Base-by-base conservation (phyloP, 1,284 basidiomycete genomes). In the Pseudozyma pruni region DNA sequence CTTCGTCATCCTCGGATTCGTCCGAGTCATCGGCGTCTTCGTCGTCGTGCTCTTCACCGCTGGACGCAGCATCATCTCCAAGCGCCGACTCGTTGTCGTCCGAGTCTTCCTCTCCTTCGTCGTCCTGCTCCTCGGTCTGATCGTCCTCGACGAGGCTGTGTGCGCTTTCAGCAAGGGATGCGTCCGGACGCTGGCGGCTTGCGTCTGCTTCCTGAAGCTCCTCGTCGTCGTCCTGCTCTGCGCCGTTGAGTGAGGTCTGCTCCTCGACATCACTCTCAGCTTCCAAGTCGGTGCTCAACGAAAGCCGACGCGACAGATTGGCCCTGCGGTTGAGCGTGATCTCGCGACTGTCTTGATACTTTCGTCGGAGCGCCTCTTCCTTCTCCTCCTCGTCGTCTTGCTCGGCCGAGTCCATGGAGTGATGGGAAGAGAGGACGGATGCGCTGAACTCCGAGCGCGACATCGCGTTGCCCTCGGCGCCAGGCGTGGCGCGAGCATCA, bases 271-370 rank as follows among this genome's bases (percentile, higher is more conserved):
- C 48, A 19, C 48, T 47, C 16, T 47, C 50, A 3, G 40, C 31
- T 19, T 60, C 58, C 23, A 51, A 60, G 16, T 60, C 58, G 27
- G 44, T 60, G 29, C 58, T 53, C 11, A 60, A 37, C 23, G 50
- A 60, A 5, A 60, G 40, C 20, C 58, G 38, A 8, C 58, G 50
- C 2, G n/a, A 6, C 34, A 44, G 16, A 10, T 25, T 47, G 16
- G 14, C n/a, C 8, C 58, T 54, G 9, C 46, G 41, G 9, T 48
- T 46, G 4, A 34, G 2, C 2, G 31, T 41, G 9, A n/a, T 23
- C 2, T 47, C 58, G 10, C 45, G 50, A 19, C 35, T 42, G 38
- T 20, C 41, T 13, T 53, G 45, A 14, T 48, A 52, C 23, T 43
- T 60, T 31, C 25, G 38, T 22, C 51, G 16, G 14, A 44, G 9